Base-by-base conservation (phyloP, 345 rosid genomes). In the Trapa incisa region DNA sequence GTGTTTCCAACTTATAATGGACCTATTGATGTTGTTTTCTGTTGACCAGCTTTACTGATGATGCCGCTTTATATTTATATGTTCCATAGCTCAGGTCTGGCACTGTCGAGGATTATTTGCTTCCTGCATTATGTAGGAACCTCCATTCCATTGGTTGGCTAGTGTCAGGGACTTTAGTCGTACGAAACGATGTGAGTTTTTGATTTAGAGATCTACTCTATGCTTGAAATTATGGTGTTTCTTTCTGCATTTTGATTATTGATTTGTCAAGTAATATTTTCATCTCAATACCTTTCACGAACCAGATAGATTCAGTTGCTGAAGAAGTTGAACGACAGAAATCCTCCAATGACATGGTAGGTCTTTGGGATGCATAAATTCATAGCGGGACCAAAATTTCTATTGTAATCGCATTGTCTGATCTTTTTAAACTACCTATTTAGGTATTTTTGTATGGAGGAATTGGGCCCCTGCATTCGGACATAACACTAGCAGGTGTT, bases 21-120 rank as follows among this genome's bases (percentile, higher is more conserved):
- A 41, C 1, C 43, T 3, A 41, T 8, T 41, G 7, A 4, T 41
- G 43, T 41, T 4, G 43, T 41, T 61, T 4, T 48, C 36, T 47
- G 3, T 13, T 50, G 14, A 61, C 42, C 37, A 64, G 66, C 60
- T 48, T 75, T 74, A 72, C 64, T 86, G 77, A 76, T 73, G 72
- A 71, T 76, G 61, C 67, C 12, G 68, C 68, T 52, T 37, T 76
- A 68, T 74, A 73, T 72, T 78, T 68, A 75, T 88, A 71, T 93
- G 87, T 80, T 88, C 90, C 91, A 88, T 94, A 91, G 97, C 95
- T 94, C 97, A 94, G 99, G 84, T 94, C 80, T 65, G 95, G 99
- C 87, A 86, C 84, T 75, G 89, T 86, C 84, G 94, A 86, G 79
- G 99, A 94, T 85, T 86, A 83, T 4, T 71, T 91, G 85, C 92